phyloP scores from a whole-genome alignment of 345 rosid genomes.

The Laguncularia racemosa region DNA sequence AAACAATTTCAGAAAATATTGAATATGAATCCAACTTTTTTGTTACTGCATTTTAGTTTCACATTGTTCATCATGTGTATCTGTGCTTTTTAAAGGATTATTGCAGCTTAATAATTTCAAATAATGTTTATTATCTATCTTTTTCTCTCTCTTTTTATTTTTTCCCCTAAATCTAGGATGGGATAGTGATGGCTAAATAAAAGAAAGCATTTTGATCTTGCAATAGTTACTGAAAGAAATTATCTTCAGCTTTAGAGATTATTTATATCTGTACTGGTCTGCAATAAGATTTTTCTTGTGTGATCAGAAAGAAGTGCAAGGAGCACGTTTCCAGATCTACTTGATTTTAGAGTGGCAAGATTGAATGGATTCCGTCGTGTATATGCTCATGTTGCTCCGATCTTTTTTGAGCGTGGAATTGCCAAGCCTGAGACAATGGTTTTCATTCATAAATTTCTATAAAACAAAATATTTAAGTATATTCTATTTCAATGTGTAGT shows the following conservation, averaged over 20 bases:
- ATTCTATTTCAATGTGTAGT: neutral
- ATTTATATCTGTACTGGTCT: too few species aligned
- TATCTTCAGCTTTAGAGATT: too few species aligned
- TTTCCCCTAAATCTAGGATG: too few species aligned
- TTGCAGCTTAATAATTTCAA: too few species aligned
- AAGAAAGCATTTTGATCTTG: too few species aligned
- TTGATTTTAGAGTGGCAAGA: constrained; percentile 71
- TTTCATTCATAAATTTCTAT: neutral
- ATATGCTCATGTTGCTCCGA: constrained; percentile 74
- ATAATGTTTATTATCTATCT: neutral
- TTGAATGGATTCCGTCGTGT: constrained; percentile 75
- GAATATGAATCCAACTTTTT: too few species aligned
- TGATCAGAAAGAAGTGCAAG: constrained; percentile 73
- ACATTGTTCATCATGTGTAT: too few species aligned
- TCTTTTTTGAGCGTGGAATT: constrained; percentile 92
- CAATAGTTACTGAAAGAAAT: too few species aligned
- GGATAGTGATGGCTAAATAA: too few species aligned
- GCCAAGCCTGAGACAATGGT: constrained; percentile 89
- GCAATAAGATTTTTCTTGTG: neutral
- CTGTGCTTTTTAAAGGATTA: too few species aligned
- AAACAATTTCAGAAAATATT: too few species aligned
- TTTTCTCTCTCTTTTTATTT: neutral
- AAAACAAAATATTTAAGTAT: neutral
- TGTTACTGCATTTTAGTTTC: too few species aligned
- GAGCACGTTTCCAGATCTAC: constrained; percentile 78